Percentiles rank a stretch among this genome's conserved stretches.
Evolutionary conservation across 176 grass and related monocot species (phyloP).

Genomic region (Pontederia crassipes): DNA sequence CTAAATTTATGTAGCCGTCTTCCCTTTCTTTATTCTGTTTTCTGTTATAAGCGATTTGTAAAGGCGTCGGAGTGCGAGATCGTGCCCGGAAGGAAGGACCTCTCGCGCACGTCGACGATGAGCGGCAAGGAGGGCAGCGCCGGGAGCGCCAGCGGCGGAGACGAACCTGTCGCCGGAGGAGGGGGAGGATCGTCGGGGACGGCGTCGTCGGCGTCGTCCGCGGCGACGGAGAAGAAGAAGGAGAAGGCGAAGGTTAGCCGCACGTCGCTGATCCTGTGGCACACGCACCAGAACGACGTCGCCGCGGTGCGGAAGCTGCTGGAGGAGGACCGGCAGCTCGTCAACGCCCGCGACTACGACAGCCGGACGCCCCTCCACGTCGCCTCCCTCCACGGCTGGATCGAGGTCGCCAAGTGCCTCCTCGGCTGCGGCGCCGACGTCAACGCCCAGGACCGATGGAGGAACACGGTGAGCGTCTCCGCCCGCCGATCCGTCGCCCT

Average conservation of each 20-base stretch:
- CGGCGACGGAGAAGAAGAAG: constrained; percentile 32
- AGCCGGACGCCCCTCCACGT: constrained; percentile 93
- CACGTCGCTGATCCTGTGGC: constrained; percentile 98
- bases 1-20: too few relatives aligned
- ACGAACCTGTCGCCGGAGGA: constrained; percentile 18
- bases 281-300: constrained; percentile 94
- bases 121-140: constrained; percentile 1
- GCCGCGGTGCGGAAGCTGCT: constrained; percentile 77
- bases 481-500: not conserved
- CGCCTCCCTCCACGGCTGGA: constrained; percentile 81
- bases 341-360: constrained; percentile 94
- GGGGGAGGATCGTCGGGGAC: not conserved
- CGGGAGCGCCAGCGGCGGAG: constrained; percentile 22
- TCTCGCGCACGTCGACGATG: not conserved
- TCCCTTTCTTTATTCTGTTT: too few relatives aligned
- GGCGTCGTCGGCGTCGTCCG: constrained; percentile 25
- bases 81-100: too few relatives aligned
- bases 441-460: constrained; percentile 94
- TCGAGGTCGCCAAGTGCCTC: constrained; percentile 80
- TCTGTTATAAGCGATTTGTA: too few relatives aligned
- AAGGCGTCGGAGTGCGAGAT: too few relatives aligned
- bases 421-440: constrained; percentile 64
- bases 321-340: constrained; percentile 73
- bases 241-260: constrained; percentile 80
- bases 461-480: constrained; percentile 62